These are phyloP conservation scores for Arthrobotrys musiformis DNA, from an alignment of 2,329 filamentous ascomycete species.

Conservation along the genomic window DNA sequence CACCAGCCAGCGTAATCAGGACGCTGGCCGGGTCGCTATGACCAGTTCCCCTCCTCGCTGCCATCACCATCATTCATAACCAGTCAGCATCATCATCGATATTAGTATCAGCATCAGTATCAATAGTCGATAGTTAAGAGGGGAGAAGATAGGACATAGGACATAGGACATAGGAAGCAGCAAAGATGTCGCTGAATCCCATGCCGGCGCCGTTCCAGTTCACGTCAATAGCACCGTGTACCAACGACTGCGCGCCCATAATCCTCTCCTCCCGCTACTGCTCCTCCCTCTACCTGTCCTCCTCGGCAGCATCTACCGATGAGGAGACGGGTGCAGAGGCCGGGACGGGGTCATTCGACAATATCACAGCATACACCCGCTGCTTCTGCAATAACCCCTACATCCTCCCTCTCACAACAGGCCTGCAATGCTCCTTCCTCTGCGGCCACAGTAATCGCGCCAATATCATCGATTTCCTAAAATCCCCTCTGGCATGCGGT, in stretches of 20 bases:
- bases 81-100: not conserved
- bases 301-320: too few relatives aligned
- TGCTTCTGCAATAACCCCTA: constrained; percentile 51
- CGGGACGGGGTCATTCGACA: too few relatives aligned
- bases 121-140: too few relatives aligned
- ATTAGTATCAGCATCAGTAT: not conserved
- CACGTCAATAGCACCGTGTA: constrained; percentile 23
- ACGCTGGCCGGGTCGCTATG: too few relatives aligned
- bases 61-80: not conserved
- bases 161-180: not conserved
- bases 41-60: too few relatives aligned
- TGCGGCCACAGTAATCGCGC: constrained; percentile 42
- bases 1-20: too few relatives aligned
- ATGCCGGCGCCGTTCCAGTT: constrained; percentile 42
- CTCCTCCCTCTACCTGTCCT: constrained; percentile 2
- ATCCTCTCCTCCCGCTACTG: constrained; percentile 49
- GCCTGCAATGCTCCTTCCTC: constrained; percentile 47
- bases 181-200: constrained; percentile 13
- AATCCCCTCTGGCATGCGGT: constrained; percentile 29
- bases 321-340: too few relatives aligned
- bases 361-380: constrained; percentile 25
- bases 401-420: constrained; percentile 43
- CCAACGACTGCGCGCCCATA: constrained; percentile 45
- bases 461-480: constrained; percentile 32
- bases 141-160: too few relatives aligned